Percentiles rank a stretch among this genome's conserved stretches.
These are phyloP conservation scores for Trichoderma cornu-damae DNA, from an alignment of 2,329 filamentous ascomycete species.

Conservation along the genomic window DNA sequence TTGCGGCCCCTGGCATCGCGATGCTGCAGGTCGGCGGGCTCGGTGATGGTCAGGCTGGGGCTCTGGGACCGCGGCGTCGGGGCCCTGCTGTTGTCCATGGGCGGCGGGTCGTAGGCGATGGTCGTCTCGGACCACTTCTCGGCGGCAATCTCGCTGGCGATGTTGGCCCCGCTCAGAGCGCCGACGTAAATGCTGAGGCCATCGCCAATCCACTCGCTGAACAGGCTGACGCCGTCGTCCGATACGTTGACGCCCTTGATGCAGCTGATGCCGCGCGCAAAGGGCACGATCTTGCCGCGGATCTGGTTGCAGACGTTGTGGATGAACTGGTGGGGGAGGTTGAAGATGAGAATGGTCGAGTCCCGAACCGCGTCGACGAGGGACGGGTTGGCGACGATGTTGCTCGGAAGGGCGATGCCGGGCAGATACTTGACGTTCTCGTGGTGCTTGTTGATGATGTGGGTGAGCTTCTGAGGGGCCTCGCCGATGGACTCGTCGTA, in stretches of 20 bases:
- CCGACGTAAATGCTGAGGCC: constrained; percentile 94
- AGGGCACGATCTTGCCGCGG: constrained; percentile 83
- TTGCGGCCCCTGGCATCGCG: constrained; percentile 63
- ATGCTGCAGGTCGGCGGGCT: constrained; percentile 57
- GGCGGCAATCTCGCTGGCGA: constrained; percentile 86
- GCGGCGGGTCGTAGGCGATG: constrained; percentile 89
- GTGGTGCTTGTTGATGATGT: constrained; percentile 84
- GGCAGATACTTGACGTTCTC: constrained; percentile 99
- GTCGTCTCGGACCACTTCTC: constrained; percentile 98
- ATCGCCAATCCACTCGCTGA: constrained; percentile 91
- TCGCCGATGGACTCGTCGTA: constrained; percentile 60
- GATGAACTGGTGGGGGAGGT: constrained; percentile 95
- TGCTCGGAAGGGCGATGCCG: constrained; percentile 74
- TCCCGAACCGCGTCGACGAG: constrained; percentile 73
- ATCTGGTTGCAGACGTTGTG: constrained; percentile 77
- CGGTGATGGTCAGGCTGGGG: constrained; percentile 44
- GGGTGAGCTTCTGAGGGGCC: constrained; percentile 78
- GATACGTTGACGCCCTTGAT: constrained; percentile 97
- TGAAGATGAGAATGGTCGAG: constrained; percentile 90
- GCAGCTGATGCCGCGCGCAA: constrained; percentile 88
- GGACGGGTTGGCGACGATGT: constrained; percentile 79
- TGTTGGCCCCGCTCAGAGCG: constrained; percentile 91
- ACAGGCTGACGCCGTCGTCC: constrained; percentile 77
- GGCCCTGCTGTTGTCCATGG: constrained; percentile 71
- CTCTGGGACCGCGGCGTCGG: constrained; percentile 50